Base-by-base conservation (phyloP, 2,329 filamentous ascomycete species). In the Mycogone perniciosa region DNA sequence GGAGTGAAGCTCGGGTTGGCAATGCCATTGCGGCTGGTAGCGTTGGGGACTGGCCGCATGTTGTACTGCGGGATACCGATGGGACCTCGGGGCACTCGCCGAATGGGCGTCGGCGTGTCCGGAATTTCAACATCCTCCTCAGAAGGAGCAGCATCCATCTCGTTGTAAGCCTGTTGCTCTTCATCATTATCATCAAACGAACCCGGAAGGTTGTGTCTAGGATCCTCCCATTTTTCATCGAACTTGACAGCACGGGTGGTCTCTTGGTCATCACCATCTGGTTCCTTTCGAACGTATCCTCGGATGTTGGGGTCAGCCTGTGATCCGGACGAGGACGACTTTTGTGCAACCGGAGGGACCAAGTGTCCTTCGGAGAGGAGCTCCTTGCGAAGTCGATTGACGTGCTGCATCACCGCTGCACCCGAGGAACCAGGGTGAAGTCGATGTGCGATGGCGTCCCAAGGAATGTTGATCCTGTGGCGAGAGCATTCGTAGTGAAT, bases 391-490 rank as follows among this genome's bases (percentile, higher is more conserved):
- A 72, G 51, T 1, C 71, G 67, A 11, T 56, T 55, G 2, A 74
- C 48, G 31, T 68, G 64, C 60, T 75, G 72, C 2, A 55, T 45
- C 4, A 74, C 51, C 4, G 71, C 70, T 13, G 63, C 61, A 3
- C 65, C 68, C 1, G 70, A 70, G 0, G 70, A 67, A 13, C 71
- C 71, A 2, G 71, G 70, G 6, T 67, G 67, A 11, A 75, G 59
- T 1, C 71, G 64, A 44, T 73, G 68, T 27, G 71, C 71, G 39
- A 73, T 64, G 0, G 57, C 46, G 10, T 71, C 65, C 70, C 70
- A 74, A 0, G 71, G 70, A 1, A 74, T 8, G 1, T 64, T 58
- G 27, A 68, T 57, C 30, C 61, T 62, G 44, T 63, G 56, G 5
- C 64, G 56, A 9, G 53, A 50, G 34, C 62, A 67, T 55, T 76